Evolutionary conservation across 2,329 filamentous ascomycete species (phyloP), one percentile per base, ranked within the genome.

Genomic region (Colletotrichum tamarilloi): DNA sequence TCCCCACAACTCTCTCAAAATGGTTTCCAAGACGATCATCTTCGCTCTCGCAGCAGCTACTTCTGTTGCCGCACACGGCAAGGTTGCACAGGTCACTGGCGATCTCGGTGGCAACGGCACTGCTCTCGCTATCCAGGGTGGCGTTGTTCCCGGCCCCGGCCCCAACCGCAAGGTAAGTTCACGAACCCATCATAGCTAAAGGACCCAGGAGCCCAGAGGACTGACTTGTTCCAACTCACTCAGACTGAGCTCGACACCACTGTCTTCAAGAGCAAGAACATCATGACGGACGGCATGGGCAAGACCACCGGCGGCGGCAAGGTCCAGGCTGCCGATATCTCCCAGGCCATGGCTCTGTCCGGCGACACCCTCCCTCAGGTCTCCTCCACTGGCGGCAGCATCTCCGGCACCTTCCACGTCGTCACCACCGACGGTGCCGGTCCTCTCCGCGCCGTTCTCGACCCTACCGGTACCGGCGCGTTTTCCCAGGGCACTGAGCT

Each of bases 221-320:
- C 71, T 72, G 35, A 73, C 6, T 22, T 6, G 3, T 2, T 4
- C 1, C 26, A n/a, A 8, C 16, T 4, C 49, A 8, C 12, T 4
- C 49, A 78, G 74, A 86, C 84, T 1, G 84, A 87, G 75, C 77
- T 83, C 42, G 85, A 87, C 77, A 86, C 85, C 35, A 86, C 85
- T 49, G 81, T 86, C 75, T 87, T 87, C 80, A 70, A 74, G 24
- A 77, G 74, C 22, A 81, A 76, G 75, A 77, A 81, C 52, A 79
- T 82, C 72, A 75, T 77, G 64, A 79, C 79, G 55, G 77, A 85
- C 74, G 82, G 83, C 26, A 81, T 85, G 38, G 84, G 84, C 74
- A 76, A 74, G 38, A 85, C 83, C 63, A 80, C 76, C 0, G 80
- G 77, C 35, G 69, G 75, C 26, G 84, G 84, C 75, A 74, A 80